Percentiles rank a stretch among this genome's conserved stretches.
Evolutionary conservation across 768 basidiomycete species (phyloP).

Genomic region (Melanogaster broomeanus): DNA sequence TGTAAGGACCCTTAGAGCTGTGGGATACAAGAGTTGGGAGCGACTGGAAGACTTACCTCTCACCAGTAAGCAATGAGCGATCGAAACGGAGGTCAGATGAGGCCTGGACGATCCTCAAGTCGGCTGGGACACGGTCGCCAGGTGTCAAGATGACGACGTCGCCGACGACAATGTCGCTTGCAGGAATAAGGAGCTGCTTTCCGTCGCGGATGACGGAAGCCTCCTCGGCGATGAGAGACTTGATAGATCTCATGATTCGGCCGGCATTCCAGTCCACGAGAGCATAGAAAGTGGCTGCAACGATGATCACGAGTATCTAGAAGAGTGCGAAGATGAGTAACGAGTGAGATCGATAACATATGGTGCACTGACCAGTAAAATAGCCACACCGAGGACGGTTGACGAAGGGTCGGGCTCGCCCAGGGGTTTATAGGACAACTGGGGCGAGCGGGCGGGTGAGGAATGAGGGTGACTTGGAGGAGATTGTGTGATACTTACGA

Average conservation of each 20-base stretch:
- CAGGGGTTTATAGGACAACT: slow-evolving; percentile 54
- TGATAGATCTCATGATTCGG: slow-evolving; percentile 53
- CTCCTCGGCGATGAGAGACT: slow-evolving; percentile 57
- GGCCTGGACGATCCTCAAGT: slow-evolving; percentile 51
- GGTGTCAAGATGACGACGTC: slow-evolving; percentile 51
- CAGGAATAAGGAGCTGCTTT: slow-evolving; percentile 45
- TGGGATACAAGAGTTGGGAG: background rate
- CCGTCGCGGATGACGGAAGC: slow-evolving; percentile 55
- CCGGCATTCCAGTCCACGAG: slow-evolving; percentile 49
- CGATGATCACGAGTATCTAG: slow-evolving; percentile 40
- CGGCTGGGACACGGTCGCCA: slow-evolving; percentile 61
- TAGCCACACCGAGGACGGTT: slow-evolving; percentile 49
- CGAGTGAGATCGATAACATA: background rate
- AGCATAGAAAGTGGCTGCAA: slow-evolving; percentile 48
- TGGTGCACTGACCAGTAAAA: slow-evolving; percentile 41
- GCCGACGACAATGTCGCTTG: slow-evolving; percentile 56
- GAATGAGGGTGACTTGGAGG: slow-evolving; percentile 12
- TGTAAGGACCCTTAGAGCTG: slow-evolving; percentile 14
- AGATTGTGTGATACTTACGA: slow-evolving; percentile 30
- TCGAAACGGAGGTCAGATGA: slow-evolving; percentile 53
- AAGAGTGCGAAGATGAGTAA: slow-evolving; percentile 7
- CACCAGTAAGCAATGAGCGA: slow-evolving; percentile 51
- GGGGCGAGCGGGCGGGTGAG: too few species aligned
- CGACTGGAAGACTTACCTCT: slow-evolving; percentile 29
- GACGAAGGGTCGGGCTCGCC: slow-evolving; percentile 40